These are phyloP conservation scores for Tolypocladium endophyticum DNA, from an alignment of 2,329 filamentous ascomycete genomes.

Conservation along the genomic window DNA sequence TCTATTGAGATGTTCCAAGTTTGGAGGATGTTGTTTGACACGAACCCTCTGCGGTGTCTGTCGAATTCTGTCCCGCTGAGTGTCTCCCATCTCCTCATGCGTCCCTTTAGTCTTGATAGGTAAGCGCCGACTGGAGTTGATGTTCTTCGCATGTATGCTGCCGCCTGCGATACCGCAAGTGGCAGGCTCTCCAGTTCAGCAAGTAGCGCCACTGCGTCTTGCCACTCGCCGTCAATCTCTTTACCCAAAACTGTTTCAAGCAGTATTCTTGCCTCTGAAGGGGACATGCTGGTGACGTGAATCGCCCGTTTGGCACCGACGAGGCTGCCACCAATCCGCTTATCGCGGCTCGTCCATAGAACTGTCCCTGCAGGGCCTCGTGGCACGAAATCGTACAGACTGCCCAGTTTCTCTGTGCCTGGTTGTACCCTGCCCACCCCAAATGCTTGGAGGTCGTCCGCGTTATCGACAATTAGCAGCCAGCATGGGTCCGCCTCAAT, in stretches of 20 bases:
- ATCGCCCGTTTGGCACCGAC: background rate
- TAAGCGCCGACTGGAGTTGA: background rate
- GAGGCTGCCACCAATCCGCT: background rate
- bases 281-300: background rate
- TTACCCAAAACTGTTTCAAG: background rate
- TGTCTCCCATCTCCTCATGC: background rate
- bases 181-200: background rate
- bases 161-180: background rate
- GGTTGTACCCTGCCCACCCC: background rate
- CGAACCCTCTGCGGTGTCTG: background rate
- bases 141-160: background rate
- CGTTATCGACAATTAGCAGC: slow-evolving; percentile 23
- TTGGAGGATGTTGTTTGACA: background rate
- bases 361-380: background rate
- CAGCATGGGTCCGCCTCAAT: slow-evolving; percentile 12
- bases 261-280: background rate
- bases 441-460: slow-evolving; percentile 7
- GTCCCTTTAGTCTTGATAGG: background rate
- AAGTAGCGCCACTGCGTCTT: background rate
- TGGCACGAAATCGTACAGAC: background rate
- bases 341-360: background rate
- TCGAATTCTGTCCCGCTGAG: background rate
- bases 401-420: no score
- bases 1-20: background rate
- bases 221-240: no score